A percentile compares a stretch with the other conserved stretches of the same genome.
Evolutionary conservation across 352 stramenopile genomes (phyloP).

Genomic region (Phytophthora multivora): DNA sequence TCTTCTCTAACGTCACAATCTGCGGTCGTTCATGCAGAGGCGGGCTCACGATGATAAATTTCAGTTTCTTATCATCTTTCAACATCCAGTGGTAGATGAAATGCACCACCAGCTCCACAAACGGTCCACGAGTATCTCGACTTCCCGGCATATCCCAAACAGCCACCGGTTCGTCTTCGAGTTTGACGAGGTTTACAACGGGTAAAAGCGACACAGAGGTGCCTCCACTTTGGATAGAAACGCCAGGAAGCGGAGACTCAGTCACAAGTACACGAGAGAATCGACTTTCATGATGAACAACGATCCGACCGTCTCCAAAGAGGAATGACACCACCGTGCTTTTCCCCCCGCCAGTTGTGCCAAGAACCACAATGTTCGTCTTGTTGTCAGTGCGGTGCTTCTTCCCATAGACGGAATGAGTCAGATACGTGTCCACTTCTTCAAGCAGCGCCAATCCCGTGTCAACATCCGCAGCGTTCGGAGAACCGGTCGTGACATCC

Average conservation of each 20-base stretch:
- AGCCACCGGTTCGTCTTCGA: not conserved
- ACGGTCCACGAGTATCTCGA: constrained; percentile 25
- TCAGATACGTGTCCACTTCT: constrained; percentile 25
- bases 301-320: constrained; percentile 11
- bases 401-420: not conserved
- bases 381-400: not conserved
- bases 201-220: constrained; percentile 15
- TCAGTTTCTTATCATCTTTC: constrained; percentile 6
- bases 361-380: constrained; percentile 20
- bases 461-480: constrained; percentile 10
- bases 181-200: not conserved
- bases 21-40: constrained; percentile 22
- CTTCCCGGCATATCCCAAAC: constrained; percentile 37
- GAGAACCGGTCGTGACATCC: not conserved
- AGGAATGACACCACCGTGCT: constrained; percentile 29
- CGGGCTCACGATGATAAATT: constrained; percentile 28
- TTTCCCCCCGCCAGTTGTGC: constrained; percentile 22
- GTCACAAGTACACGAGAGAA: constrained; percentile 15
- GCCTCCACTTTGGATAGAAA: constrained; percentile 16
- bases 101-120: constrained; percentile 26
- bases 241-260: not conserved
- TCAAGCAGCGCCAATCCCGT: constrained; percentile 6
- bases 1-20: not conserved
- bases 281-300: constrained; percentile 13
- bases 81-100: constrained; percentile 29